Evolutionary conservation across 805 yeast genomes (phyloP).

Genomic region (Scheffersomyces coipomensis): DNA sequence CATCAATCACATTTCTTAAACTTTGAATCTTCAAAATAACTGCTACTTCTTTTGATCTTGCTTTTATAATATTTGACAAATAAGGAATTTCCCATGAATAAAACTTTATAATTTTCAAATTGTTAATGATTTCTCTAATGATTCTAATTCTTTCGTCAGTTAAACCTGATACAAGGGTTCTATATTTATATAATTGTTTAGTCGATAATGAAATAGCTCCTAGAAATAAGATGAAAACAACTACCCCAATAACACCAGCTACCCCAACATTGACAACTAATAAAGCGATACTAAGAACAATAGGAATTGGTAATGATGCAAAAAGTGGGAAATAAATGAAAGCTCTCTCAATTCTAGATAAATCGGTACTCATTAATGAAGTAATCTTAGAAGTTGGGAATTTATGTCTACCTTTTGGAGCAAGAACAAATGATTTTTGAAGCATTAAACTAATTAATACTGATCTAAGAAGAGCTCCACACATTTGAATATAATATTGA

Average conservation of each 20-base stretch:
- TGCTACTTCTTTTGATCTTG: constrained; percentile 58
- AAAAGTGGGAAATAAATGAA: constrained; percentile 58
- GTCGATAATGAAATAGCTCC: constrained; percentile 42
- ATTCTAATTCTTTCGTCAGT: constrained; percentile 73
- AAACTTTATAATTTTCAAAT: constrained; percentile 76
- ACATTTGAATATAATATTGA: constrained; percentile 53
- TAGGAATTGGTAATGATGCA: constrained; percentile 57
- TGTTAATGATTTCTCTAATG: constrained; percentile 71
- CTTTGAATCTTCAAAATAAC: constrained; percentile 60
- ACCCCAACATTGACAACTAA: constrained; percentile 66
- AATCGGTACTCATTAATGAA: constrained; percentile 71
- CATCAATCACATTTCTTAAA: constrained; percentile 56
- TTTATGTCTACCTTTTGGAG: constrained; percentile 51
- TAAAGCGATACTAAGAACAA: constrained; percentile 59
- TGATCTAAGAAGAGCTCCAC: constrained; percentile 67
- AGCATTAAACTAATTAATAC: constrained; percentile 66
- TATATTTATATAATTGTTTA: constrained; percentile 46
- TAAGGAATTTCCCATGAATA: constrained; percentile 89
- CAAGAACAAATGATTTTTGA: constrained; percentile 60
- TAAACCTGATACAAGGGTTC: constrained; percentile 51
- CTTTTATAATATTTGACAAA: constrained; percentile 46
- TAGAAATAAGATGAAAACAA: constrained; percentile 46
- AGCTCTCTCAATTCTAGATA: constrained; percentile 73
- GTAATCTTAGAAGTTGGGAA: constrained; percentile 69
- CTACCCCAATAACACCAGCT: constrained; percentile 63